Base-by-base conservation (phyloP, 2,329 filamentous ascomycete species). In the Aspergillus aculeatus region DNA sequence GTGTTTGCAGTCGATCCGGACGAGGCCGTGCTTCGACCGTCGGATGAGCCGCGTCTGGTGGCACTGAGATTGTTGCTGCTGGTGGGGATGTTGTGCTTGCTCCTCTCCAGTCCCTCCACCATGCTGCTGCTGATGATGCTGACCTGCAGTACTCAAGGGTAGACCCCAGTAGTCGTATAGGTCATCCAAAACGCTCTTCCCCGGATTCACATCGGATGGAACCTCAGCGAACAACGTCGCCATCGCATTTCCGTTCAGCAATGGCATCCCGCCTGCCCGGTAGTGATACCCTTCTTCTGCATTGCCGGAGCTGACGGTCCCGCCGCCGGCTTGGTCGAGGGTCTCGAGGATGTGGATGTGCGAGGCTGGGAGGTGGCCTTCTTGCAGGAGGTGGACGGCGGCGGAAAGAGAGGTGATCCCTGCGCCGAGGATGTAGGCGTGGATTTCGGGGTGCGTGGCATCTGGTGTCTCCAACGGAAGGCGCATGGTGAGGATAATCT, bases 341-440 rank as follows among this genome's bases (percentile, higher is more conserved):
- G 71, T 69, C 57, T 76, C 75, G 47, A 76, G 62, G 26, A 77
- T 70, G 31, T 73, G 74, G 58, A 77, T 72, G 47, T 69, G 69
- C 11, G 65, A 59, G 0, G 74, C 68, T 0, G 72, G 71, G 47
- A 77, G 67, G 47, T 71, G 68, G 19, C 68, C 73, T 59, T 77
- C 74, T 38, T 68, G 63, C 21, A 77, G 67, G 10, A 77, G 67
- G 59, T 76, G 70, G 16, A 72, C 71, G n/a, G 73, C 71, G 5
- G 75, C 68, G 16, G 75, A 70, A 21, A 77, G 65, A 0, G 73
- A 71, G 1, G 74, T 68, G 7, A 76, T 69, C 21, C 75, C 74
- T 5, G 70, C 69, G 29, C 75, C 75, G 9, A 77, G 64, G 24
- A 77, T 72, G 68, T 69, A 77, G 50, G 68, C 73, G 16, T 69